phyloP scores from a whole-genome alignment of 495 filamentous ascomycete species.

The Penicillium fimorum region DNA sequence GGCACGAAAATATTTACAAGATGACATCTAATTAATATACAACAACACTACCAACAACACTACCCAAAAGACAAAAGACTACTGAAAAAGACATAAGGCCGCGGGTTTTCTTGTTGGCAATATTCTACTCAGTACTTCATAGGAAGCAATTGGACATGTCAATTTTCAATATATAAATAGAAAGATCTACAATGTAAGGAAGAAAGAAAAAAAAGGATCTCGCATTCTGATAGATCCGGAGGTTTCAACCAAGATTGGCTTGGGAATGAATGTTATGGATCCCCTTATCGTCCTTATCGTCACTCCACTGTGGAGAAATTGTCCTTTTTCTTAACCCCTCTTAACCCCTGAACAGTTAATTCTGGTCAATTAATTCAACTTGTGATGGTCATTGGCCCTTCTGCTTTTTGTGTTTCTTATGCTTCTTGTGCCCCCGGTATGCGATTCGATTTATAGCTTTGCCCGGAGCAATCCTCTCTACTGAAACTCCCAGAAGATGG shows the following conservation, averaged over 20 bases:
- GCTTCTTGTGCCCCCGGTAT: slow-evolving; percentile 15
- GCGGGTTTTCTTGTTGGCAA: too few relatives aligned
- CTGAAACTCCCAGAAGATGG: slow-evolving; percentile 34
- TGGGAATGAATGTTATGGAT: slow-evolving; percentile 1
- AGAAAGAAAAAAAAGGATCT: neutral
- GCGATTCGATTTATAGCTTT: slow-evolving; percentile 10
- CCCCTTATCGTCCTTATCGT: slow-evolving; percentile 17
- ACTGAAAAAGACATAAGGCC: too few relatives aligned
- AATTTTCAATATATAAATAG: neutral
- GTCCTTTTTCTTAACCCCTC: slow-evolving; percentile 19
- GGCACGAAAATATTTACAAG: too few relatives aligned
- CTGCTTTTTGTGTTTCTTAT: too few relatives aligned
- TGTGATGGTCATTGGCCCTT: slow-evolving; percentile 5
- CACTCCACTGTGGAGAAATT: slow-evolving; percentile 39
- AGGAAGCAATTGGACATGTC: neutral
- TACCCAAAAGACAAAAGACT: too few relatives aligned
- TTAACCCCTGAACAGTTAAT: slow-evolving; percentile 13
- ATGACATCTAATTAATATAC: too few relatives aligned
- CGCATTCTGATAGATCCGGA: neutral
- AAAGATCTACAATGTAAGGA: neutral
- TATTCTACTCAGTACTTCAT: neutral
- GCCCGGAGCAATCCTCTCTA: slow-evolving; percentile 20
- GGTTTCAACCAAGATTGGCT: neutral
- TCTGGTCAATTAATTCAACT: neutral
- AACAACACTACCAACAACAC: too few relatives aligned